A percentile compares a stretch with the other conserved stretches of the same genome.
Evolutionary conservation across 805 yeast genomes (phyloP).

Genomic region (Metschnikowia koreensis): DNA sequence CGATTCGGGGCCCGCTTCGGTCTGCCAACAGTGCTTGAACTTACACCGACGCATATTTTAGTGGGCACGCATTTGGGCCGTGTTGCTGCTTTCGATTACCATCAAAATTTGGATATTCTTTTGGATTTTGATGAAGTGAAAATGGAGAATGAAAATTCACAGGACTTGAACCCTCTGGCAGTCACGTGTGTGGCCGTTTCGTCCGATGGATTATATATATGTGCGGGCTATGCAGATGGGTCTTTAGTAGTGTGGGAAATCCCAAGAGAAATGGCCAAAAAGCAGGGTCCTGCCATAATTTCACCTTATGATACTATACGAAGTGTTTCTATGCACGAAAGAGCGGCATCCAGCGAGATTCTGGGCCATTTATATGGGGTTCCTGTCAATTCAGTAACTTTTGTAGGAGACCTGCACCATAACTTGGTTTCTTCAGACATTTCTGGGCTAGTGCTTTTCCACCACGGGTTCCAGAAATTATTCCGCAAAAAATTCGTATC

Average conservation of each 20-base stretch:
- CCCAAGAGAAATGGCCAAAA: slow-evolving; percentile 7
- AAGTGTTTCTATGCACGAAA: slow-evolving; percentile 12
- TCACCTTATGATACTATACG: slow-evolving; percentile 15
- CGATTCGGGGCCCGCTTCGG: slow-evolving; percentile 27
- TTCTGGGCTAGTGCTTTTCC: slow-evolving; percentile 52
- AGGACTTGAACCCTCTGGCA: background rate
- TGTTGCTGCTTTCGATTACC: slow-evolving; percentile 64
- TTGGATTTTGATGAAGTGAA: slow-evolving; percentile 21
- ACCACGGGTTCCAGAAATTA: slow-evolving; percentile 59
- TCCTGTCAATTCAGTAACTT: slow-evolving; percentile 25
- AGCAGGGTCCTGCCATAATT: background rate
- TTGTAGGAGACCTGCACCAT: slow-evolving; percentile 28
- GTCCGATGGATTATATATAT: slow-evolving; percentile 59
- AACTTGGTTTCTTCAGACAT: slow-evolving; percentile 33
- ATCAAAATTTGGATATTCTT: slow-evolving; percentile 53
- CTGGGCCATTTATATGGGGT: slow-evolving; percentile 31
- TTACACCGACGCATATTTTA: slow-evolving; percentile 42
- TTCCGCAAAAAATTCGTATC: slow-evolving; percentile 49
- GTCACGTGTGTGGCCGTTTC: slow-evolving; percentile 37
- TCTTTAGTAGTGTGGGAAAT: slow-evolving; percentile 66
- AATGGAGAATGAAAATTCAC: background rate
- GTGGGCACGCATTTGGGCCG: slow-evolving; percentile 72
- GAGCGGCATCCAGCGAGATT: slow-evolving; percentile 23
- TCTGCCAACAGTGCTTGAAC: slow-evolving; percentile 20
- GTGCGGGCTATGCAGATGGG: slow-evolving; percentile 69